Evolutionary conservation across 768 basidiomycete species (phyloP).

Genomic region (Ramaria rubella): DNA sequence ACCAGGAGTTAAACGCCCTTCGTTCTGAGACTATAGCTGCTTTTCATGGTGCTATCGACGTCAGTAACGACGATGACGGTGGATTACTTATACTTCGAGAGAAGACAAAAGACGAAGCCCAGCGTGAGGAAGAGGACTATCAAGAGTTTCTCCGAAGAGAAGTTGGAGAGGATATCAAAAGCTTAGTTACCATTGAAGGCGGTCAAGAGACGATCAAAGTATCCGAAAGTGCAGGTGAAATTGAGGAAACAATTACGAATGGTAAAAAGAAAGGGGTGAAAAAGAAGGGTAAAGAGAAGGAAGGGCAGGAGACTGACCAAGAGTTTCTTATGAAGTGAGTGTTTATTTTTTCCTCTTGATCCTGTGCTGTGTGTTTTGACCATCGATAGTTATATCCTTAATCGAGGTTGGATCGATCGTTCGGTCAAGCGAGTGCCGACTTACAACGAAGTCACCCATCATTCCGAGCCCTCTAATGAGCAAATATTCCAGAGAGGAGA

Average conservation of each 20-base stretch:
- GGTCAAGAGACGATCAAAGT: not conserved
- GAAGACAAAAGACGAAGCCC: conserved; percentile 70
- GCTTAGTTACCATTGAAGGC: conserved; percentile 55
- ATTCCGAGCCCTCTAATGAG: conserved; percentile 8
- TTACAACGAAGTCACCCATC: conserved; percentile 65
- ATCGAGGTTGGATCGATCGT: conserved; percentile 95
- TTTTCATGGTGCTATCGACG: conserved; percentile 48
- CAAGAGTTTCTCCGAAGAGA: conserved; percentile 71
- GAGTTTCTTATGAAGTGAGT: conserved; percentile 88
- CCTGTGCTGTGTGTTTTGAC: not conserved
- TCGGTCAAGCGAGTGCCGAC: conserved; percentile 71
- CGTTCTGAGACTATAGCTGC: conserved; percentile 79
- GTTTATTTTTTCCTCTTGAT: not conserved
- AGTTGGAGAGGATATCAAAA: conserved; percentile 68
- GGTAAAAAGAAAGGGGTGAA: conserved; percentile 19
- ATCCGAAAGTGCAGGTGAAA: conserved; percentile 22
- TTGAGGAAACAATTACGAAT: conserved; percentile 26
- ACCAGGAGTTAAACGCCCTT: conserved; percentile 68
- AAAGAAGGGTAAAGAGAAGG: conserved; percentile 24
- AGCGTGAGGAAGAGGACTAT: conserved; percentile 82
- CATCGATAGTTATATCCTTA: conserved; percentile 77
- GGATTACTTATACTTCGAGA: conserved; percentile 69
- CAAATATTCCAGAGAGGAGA: conserved; percentile 18
- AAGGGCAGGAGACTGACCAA: conserved; percentile 64
- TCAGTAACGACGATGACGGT: conserved; percentile 45